phyloP scores from a whole-genome alignment of 768 basidiomycete genomes.

The Naematelia encephala region DNA sequence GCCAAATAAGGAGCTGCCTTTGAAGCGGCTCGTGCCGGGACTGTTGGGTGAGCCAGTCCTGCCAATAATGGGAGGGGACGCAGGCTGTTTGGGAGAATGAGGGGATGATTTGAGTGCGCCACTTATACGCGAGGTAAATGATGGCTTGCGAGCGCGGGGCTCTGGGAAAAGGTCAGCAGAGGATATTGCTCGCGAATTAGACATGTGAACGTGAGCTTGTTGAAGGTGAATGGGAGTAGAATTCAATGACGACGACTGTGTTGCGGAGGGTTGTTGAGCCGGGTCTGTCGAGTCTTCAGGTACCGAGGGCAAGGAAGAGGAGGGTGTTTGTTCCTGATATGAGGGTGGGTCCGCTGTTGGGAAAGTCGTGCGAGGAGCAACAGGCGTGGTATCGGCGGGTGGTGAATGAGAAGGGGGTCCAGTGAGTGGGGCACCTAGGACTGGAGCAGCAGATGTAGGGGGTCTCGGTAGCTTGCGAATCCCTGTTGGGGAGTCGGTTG shows the following conservation, averaged over 20 bases:
- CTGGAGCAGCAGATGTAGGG: background rate
- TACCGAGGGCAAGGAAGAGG: background rate
- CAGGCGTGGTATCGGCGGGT: background rate
- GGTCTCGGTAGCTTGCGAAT: background rate
- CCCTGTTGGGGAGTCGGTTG: background rate
- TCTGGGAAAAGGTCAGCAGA: slow-evolving; percentile 11
- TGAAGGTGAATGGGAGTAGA: background rate
- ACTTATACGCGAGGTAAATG: slow-evolving; percentile 10
- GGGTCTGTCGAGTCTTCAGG: background rate
- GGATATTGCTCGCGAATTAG: background rate
- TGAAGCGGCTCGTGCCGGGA: background rate
- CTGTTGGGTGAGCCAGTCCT: background rate
- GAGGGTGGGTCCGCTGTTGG: background rate
- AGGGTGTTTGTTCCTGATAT: background rate
- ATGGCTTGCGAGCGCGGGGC: slow-evolving; percentile 12
- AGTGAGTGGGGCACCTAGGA: background rate
- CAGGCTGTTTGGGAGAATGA: background rate
- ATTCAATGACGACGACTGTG: background rate
- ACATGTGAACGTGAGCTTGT: background rate
- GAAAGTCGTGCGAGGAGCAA: background rate
- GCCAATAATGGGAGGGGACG: background rate
- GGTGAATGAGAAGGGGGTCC: background rate
- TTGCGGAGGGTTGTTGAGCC: background rate
- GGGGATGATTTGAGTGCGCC: slow-evolving; percentile 3
- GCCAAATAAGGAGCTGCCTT: background rate